A percentile compares a stretch with the other conserved stretches of the same genome.
Conservation (phyloP, 164 flowering plant species). For the Chimonanthus salicifolius region DNA sequence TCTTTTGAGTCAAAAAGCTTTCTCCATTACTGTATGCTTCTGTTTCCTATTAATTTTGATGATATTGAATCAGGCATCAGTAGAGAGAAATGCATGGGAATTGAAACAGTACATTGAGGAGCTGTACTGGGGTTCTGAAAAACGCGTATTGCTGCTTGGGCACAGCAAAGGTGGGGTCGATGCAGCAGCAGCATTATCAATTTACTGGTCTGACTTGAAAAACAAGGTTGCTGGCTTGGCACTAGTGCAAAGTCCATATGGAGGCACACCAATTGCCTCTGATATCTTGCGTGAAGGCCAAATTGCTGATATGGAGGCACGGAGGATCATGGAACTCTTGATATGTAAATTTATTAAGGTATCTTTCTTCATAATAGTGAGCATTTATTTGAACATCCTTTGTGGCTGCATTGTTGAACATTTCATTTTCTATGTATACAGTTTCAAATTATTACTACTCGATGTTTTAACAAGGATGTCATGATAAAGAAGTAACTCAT, state of each 20-base stretch:
- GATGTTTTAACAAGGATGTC: not conserved
- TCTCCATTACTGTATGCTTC: too few species aligned
- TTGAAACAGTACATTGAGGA: constrained; percentile 84
- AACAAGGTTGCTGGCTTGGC: constrained; percentile 84
- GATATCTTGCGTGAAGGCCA: constrained; percentile 92
- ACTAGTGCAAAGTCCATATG: constrained; percentile 86
- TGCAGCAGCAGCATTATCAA: constrained; percentile 88
- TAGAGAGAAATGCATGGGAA: constrained; percentile 82
- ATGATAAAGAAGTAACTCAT: too few species aligned
- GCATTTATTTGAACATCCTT: not conserved
- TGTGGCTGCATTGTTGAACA: not conserved
- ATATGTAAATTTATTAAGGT: constrained; percentile 84
- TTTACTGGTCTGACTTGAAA: constrained; percentile 59
- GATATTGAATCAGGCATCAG: constrained; percentile 53
- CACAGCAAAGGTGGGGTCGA: constrained; percentile 97
- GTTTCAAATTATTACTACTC: not conserved
- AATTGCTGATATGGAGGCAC: constrained; percentile 73
- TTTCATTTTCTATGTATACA: not conserved
- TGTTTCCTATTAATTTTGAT: too few species aligned
- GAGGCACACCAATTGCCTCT: constrained; percentile 82
- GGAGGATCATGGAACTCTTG: constrained; percentile 70
- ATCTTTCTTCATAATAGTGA: constrained; percentile 2
- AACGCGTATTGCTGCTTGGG: constrained; percentile 78
- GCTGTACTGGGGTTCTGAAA: constrained; percentile 87
- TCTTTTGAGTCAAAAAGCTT: too few species aligned